Evolutionary conservation across 768 basidiomycete genomes (phyloP).

Genomic region (Symmetrospora coprosmae): DNA sequence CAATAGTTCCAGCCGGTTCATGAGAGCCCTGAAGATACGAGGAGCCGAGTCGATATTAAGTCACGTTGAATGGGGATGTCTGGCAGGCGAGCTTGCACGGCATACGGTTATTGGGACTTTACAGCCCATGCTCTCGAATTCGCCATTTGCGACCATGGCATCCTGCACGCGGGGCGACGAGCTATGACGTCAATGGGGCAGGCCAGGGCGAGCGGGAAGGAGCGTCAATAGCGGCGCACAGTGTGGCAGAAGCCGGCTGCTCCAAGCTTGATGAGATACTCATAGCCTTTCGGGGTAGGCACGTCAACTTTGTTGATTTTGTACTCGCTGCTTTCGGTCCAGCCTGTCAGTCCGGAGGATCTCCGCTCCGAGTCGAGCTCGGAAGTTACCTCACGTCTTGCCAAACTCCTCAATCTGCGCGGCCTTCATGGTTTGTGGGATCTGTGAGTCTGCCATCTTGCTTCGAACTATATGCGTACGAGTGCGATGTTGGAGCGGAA

Average conservation of each 20-base stretch:
- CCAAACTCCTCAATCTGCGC: slow-evolving; percentile 17
- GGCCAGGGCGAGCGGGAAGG: not conserved
- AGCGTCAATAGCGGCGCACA: not conserved
- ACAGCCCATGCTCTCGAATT: slow-evolving; percentile 5
- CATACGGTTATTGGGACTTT: not conserved
- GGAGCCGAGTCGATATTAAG: too few relatives aligned
- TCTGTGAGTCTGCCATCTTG: too few relatives aligned
- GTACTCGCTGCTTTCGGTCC: too few relatives aligned
- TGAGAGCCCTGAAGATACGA: not conserved
- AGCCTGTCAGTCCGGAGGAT: not conserved
- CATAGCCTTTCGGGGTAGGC: slow-evolving; percentile 3
- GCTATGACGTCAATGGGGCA: not conserved
- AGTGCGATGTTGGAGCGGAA: too few relatives aligned
- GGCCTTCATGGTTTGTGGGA: slow-evolving; percentile 1
- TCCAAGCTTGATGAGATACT: slow-evolving; percentile 4
- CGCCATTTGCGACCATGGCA: slow-evolving; percentile 3
- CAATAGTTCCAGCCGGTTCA: slow-evolving; percentile 16
- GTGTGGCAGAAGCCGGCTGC: slow-evolving; percentile 20
- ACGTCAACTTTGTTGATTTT: not conserved
- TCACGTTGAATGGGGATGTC: not conserved
- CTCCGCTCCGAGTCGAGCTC: not conserved
- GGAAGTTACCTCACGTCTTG: not conserved
- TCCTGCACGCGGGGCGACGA: not conserved
- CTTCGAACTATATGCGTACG: too few relatives aligned
- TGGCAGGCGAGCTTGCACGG: not conserved